These are phyloP conservation scores for Cladosporium sp. DNA, from an alignment of 2,329 filamentous ascomycete species.

Conservation along the genomic window DNA sequence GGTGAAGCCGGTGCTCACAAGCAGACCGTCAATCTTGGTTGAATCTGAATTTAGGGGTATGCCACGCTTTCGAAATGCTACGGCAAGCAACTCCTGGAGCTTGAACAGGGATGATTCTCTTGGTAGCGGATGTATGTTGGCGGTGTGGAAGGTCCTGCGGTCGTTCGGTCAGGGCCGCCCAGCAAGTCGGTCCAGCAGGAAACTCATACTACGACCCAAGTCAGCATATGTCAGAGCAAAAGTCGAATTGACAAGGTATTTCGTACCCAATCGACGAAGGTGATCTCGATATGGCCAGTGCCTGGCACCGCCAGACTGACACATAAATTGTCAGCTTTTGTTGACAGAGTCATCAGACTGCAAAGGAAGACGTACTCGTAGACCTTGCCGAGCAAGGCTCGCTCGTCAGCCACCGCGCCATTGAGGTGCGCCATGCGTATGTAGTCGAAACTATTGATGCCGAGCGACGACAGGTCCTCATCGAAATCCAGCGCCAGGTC, in stretches of 20 bases:
- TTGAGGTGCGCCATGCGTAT: constrained; percentile 2
- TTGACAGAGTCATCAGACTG: not conserved
- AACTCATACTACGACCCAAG: not conserved
- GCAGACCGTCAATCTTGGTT: not conserved
- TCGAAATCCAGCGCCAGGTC: constrained; percentile 1
- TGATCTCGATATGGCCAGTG: constrained; percentile 2
- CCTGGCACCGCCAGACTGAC: not conserved
- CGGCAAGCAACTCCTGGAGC: not conserved
- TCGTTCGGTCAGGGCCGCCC: not conserved
- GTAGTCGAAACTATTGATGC: not conserved
- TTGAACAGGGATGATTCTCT: not conserved
- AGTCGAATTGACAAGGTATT: not conserved
- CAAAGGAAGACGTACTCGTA: not conserved
- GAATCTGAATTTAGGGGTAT: not conserved
- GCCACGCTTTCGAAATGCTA: not conserved
- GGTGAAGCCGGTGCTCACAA: not conserved
- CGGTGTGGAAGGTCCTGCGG: not conserved
- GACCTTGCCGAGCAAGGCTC: not conserved
- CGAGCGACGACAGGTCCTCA: constrained; percentile 5
- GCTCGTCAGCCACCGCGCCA: not conserved
- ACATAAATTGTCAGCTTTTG: not conserved
- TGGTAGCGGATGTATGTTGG: not conserved
- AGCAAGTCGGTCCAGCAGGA: not conserved
- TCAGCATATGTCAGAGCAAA: not conserved
- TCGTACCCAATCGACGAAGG: constrained; percentile 6